Conservation (phyloP, 2,329 filamentous ascomycete genomes). For the Botryotinia globosa region DNA sequence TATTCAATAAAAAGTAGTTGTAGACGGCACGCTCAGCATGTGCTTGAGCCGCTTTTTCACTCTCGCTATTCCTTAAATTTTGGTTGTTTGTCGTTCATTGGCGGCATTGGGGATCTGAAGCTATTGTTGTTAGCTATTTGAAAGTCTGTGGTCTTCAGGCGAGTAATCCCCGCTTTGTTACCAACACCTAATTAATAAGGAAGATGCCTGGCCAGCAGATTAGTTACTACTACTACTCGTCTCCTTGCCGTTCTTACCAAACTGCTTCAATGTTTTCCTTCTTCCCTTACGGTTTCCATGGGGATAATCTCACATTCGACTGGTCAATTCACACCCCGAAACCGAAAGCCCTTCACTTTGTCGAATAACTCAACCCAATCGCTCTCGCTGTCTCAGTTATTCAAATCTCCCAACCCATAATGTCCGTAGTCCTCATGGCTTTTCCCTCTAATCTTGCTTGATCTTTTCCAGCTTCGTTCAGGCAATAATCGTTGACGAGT, state of each 20-base stretch:
- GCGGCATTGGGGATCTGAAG: background rate
- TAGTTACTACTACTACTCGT: constrained; percentile 6
- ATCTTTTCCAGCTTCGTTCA: constrained; percentile 43
- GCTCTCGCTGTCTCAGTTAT: constrained; percentile 48
- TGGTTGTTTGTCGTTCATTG: background rate
- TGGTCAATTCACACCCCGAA: constrained; percentile 45
- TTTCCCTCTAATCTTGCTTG: constrained; percentile 46
- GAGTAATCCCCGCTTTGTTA: background rate
- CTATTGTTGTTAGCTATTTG: background rate
- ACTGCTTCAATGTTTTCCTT: constrained; percentile 44
- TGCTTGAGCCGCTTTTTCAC: background rate
- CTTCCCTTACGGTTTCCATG: constrained; percentile 49
- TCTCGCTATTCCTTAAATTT: background rate
- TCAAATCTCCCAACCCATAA: constrained; percentile 53
- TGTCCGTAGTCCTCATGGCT: constrained; percentile 49
- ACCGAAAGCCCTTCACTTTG: constrained; percentile 45
- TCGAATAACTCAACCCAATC: constrained; percentile 49
- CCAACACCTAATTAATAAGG: background rate
- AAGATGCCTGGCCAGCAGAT: background rate
- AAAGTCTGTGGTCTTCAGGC: background rate
- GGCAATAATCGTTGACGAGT: constrained; percentile 46
- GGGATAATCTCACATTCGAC: constrained; percentile 48
- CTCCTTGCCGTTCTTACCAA: constrained; percentile 40
- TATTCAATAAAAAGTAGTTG: background rate
- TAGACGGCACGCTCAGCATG: background rate